Conservation (phyloP, 2,329 filamentous ascomycete genomes). For the Fusarium redolens region DNA sequence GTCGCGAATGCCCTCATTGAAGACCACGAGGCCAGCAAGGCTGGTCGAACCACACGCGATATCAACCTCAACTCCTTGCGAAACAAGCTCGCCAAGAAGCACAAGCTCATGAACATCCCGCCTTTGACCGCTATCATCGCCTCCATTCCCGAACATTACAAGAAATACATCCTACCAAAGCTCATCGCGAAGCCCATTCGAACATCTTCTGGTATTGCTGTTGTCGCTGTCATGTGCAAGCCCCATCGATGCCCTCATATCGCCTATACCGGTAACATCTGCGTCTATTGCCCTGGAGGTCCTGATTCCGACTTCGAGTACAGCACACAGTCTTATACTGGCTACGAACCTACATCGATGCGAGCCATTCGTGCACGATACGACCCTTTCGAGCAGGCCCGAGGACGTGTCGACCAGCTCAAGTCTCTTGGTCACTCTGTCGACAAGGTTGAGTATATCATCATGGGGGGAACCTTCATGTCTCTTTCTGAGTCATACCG, state of each 20-base stretch:
- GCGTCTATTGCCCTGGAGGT: constrained; percentile 97
- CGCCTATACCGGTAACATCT: constrained; percentile 98
- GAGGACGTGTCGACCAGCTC: constrained; percentile 95
- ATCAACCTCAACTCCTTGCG: constrained; percentile 92
- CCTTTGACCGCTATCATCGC: constrained; percentile 97
- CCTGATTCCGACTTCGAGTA: constrained; percentile 99
- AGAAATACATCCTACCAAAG: constrained; percentile 98
- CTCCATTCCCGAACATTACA: constrained; percentile 98
- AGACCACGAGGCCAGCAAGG: constrained; percentile 85
- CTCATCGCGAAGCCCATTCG: constrained; percentile 96
- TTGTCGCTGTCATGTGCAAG: constrained; percentile 99
- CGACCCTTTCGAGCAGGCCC: constrained; percentile 96
- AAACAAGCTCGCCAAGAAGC: constrained; percentile 90
- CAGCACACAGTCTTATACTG: constrained; percentile 98
- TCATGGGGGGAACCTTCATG: constrained; percentile 99
- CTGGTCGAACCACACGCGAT: constrained; percentile 81
- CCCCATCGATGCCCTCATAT: constrained; percentile 98
- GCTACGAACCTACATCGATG: constrained; percentile 99
- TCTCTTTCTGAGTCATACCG: constrained; percentile 89
- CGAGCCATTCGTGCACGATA: constrained; percentile 96
- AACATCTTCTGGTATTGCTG: constrained; percentile 95
- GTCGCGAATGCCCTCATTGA: constrained; percentile 94
- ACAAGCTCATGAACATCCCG: constrained; percentile 86
- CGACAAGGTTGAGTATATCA: constrained; percentile 99
- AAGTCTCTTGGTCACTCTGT: constrained; percentile 95